Percentiles rank a stretch among this genome's conserved stretches.
phyloP scores from a whole-genome alignment of 306 rosid genomes.

The Macrotyloma uniflorum region DNA sequence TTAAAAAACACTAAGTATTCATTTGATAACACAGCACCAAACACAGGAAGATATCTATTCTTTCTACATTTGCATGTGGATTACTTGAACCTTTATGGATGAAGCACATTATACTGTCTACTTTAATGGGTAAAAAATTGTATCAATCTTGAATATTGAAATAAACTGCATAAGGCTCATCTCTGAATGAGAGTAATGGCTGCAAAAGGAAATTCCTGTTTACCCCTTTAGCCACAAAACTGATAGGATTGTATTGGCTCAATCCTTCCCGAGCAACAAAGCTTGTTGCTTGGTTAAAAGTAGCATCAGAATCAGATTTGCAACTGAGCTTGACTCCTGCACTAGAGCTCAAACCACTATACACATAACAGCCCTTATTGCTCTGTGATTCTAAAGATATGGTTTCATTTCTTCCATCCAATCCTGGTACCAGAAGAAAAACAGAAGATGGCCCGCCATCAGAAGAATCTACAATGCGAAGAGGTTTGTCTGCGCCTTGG shows the following conservation, averaged over 20 bases:
- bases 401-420: conserved; percentile 62
- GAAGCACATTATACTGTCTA: background rate
- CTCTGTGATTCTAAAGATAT: conserved; percentile 65
- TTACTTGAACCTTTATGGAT: background rate
- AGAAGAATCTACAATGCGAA: conserved; percentile 47
- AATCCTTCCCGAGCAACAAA: conserved; percentile 57
- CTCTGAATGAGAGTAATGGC: conserved; percentile 69
- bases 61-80: background rate
- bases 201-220: conserved; percentile 63
- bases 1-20: background rate
- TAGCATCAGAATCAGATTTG: conserved; percentile 37
- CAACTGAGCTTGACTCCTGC: conserved; percentile 62
- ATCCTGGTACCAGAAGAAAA: conserved; percentile 61
- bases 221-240: conserved; percentile 76
- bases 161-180: conserved; percentile 76
- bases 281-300: conserved; percentile 63
- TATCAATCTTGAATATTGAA: conserved; percentile 51
- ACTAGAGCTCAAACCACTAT: conserved; percentile 36
- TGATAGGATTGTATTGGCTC: conserved; percentile 66
- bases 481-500: conserved; percentile 51
- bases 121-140: background rate
- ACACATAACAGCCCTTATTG: conserved; percentile 64
- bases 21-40: background rate
- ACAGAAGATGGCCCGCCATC: conserved; percentile 30
- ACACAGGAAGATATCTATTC: background rate